Evolutionary conservation across 140 eudicot species (phyloP), one percentile per base, ranked within the genome.

Genomic region (Bidens hawaiensis): DNA sequence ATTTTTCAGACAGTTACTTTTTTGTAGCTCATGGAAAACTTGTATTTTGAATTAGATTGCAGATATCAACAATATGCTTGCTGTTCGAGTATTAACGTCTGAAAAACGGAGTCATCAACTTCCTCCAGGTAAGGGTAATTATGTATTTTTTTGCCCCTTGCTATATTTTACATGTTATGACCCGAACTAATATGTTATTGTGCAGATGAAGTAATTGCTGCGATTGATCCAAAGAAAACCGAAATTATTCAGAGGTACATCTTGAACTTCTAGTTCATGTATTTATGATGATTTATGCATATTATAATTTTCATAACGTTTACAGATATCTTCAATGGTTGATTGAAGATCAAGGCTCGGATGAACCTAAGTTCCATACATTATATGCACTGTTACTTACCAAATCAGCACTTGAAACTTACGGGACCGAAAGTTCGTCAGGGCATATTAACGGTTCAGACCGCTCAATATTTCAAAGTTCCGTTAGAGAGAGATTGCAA

Each of bases 291-390:
- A 15, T 18, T 50, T 13, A n/a, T 66, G 49, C 46, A 13, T 45
- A 41, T 51, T n/a, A n/a, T 57, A 3, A 23, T 56, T 28, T 25
- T 34, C 53, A 38, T 75, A 62, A 28, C 73, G 41, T 38, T 57
- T n/a, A 30, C 46, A 93, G 99, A 76, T 93, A 93, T 79, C 85
- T 93, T 18, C 99, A 88, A 70, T 88, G 99, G 99, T 75, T 88
- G 85, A 93, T 93, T 67, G 99, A 93, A 73, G 95, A 93, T 66
- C 99, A 93, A 77, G 96, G 79, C 53, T 88, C 82, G 52, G 90
- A 81, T 48, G 99, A 93, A 67, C 64, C 82, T 67, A 93, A 75
- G 65, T 83, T 80, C 64, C 99, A 93, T 78, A 85, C 95, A 64
- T 78, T 81, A 43, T 93, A 93, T 75, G 99, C 99, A 21, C 83